phyloP scores from a whole-genome alignment of 345 rosid genomes.

The Euphorbia peplus region DNA sequence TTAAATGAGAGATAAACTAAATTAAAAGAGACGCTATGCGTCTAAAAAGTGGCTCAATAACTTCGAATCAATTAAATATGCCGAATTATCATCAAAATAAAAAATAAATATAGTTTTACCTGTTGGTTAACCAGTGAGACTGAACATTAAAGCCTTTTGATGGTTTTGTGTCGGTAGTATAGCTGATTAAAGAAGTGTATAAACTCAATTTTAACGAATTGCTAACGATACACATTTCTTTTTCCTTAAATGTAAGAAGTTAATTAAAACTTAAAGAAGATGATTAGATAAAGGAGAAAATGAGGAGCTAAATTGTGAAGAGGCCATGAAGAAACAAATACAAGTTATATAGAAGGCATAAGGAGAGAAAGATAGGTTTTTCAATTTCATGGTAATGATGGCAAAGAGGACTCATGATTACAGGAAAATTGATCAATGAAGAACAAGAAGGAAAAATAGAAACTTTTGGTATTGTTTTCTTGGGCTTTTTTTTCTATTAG shows the following conservation, averaged over 20 bases:
- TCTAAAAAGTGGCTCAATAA: too few relatives aligned
- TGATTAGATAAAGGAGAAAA: neutral
- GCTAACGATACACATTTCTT: slow-evolving; percentile 26
- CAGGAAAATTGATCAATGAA: slow-evolving; percentile 32
- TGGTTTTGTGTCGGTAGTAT: slow-evolving; percentile 13
- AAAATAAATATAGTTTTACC: neutral
- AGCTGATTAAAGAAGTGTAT: slow-evolving; percentile 1
- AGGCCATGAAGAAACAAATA: neutral
- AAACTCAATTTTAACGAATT: slow-evolving; percentile 25
- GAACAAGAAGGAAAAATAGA: slow-evolving; percentile 10
- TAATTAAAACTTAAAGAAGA: neutral
- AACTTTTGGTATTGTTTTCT: slow-evolving; percentile 8
- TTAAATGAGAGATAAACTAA: too few relatives aligned
- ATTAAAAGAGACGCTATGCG: too few relatives aligned
- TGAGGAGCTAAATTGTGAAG: neutral
- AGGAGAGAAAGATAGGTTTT: slow-evolving; percentile 27
- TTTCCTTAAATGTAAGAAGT: neutral
- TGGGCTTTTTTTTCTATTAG: neutral
- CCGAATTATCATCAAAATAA: too few relatives aligned
- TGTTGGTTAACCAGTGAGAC: slow-evolving; percentile 25
- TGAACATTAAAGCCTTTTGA: slow-evolving; percentile 20
- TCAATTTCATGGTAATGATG: slow-evolving; percentile 68
- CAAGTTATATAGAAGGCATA: slow-evolving; percentile 29
- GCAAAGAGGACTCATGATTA: slow-evolving; percentile 60
- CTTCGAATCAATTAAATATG: neutral